Base-by-base conservation (phyloP, 2,329 filamentous ascomycete genomes). In the Aspergillus proliferans region DNA sequence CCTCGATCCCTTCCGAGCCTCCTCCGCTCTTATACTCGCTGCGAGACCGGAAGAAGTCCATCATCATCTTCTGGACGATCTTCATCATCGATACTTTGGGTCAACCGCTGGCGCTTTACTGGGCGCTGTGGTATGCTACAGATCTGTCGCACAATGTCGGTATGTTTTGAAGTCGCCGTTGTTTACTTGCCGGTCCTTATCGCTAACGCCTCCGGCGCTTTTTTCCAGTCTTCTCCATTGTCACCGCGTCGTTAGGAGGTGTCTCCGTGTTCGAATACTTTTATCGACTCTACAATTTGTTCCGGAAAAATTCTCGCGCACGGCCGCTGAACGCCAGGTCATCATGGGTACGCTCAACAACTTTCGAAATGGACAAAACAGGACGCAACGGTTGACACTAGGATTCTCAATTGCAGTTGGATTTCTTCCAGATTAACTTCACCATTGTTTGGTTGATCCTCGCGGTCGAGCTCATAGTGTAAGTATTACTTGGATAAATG, bases 41-140 rank as follows among this genome's bases (percentile, higher is more conserved):
- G 39, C 73, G 71, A 44, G 66, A 73, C 7, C 69, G 81, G 41
- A 81, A 80, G 59, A 76, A 74, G 64, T 70, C 74, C 30, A 82
- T 84, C 52, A 67, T 73, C 34, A 66, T 79, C 52, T 84, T 84
- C 67, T 84, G 81, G 81, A 68, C 69, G 0, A 61, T 84, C 38
- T 80, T 83, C 48, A 60, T 83, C 19, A 58, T 83, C 50, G 81
- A 84, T 65, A 79, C 76, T 45, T 69, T 82, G 51, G 75, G 71
- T 49, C 78, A 82, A 65, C 81, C 81, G 15, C 72, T 84, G 50
- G 75, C 71, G 3, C 70, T 84, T 2, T 84, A 84, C 66, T 84
- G 80, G 69, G 72, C 76, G 44, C 69, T 84, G 34, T 82, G 78
- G 77, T 83, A 83, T 54, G 73, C 71, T 53, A 77, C 79, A 8